These are phyloP conservation scores for Penicillium bialowiezense DNA, from an alignment of 495 filamentous ascomycete species.

Conservation along the genomic window DNA sequence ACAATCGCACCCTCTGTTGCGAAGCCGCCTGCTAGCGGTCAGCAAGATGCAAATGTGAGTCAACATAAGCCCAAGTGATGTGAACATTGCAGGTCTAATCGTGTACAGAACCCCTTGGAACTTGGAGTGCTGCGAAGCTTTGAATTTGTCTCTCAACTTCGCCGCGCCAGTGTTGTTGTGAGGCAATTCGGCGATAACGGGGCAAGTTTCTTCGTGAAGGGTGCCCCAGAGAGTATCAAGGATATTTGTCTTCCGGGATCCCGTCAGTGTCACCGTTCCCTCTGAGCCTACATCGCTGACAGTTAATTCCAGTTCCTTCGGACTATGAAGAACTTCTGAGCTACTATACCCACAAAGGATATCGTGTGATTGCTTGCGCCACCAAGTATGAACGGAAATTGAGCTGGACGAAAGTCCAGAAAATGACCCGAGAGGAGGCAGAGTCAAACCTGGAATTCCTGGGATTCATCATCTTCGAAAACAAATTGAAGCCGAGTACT, in stretches of 20 bases:
- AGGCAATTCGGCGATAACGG: constrained; percentile 76
- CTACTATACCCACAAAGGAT: constrained; percentile 92
- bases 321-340: constrained; percentile 87
- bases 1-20: constrained; percentile 78
- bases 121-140: constrained; percentile 85
- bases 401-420: constrained; percentile 90
- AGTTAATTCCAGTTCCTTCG: constrained; percentile 58
- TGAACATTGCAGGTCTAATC: background rate
- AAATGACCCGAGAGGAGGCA: constrained; percentile 81
- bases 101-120: constrained; percentile 54
- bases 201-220: constrained; percentile 89
- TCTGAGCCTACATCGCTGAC: constrained; percentile 5
- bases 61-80: background rate
- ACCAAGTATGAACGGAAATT: constrained; percentile 81
- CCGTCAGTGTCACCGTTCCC: constrained; percentile 50
- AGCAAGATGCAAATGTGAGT: constrained; percentile 29
- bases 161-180: constrained; percentile 89
- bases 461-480: constrained; percentile 98
- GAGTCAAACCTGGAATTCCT: constrained; percentile 81
- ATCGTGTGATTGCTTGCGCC: constrained; percentile 95
- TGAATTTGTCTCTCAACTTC: constrained; percentile 95
- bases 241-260: constrained; percentile 82
- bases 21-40: constrained; percentile 52
- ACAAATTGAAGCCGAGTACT: constrained; percentile 89
- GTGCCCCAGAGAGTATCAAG: constrained; percentile 92